Percentiles rank a stretch among this genome's conserved stretches.
phyloP scores from a whole-genome alignment of 805 yeast genomes.

The Jamesozyma piceae region DNA sequence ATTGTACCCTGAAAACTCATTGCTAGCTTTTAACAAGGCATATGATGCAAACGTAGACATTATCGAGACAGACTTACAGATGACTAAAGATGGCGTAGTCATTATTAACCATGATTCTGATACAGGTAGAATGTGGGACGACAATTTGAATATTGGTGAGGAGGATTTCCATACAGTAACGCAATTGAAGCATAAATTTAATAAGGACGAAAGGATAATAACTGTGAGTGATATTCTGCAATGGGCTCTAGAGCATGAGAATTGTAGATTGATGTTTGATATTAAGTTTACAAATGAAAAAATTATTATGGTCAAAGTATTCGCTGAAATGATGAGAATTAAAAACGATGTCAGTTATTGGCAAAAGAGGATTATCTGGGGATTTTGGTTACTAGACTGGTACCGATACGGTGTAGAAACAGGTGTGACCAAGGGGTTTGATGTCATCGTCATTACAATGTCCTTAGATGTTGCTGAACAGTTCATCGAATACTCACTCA shows the following conservation, averaged over 20 bases:
- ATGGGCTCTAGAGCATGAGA: slow-evolving; percentile 32
- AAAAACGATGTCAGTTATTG: slow-evolving; percentile 36
- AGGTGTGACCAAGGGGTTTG: slow-evolving; percentile 31
- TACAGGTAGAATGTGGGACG: slow-evolving; percentile 42
- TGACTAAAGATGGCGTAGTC: slow-evolving; percentile 43
- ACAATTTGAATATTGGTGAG: slow-evolving; percentile 31
- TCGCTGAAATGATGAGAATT: slow-evolving; percentile 30
- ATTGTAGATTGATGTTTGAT: slow-evolving; percentile 39
- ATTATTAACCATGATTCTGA: slow-evolving; percentile 46
- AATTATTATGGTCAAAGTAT: slow-evolving; percentile 34
- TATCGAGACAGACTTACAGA: slow-evolving; percentile 49
- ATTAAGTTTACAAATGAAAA: slow-evolving; percentile 41
- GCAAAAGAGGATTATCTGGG: slow-evolving; percentile 40
- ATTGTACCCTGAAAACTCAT: slow-evolving; percentile 39
- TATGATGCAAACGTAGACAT: slow-evolving; percentile 37
- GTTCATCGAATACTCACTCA: slow-evolving; percentile 32
- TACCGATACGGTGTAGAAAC: slow-evolving; percentile 34
- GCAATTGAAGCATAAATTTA: slow-evolving; percentile 28
- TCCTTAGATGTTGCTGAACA: slow-evolving; percentile 28
- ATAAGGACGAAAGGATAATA: slow-evolving; percentile 32
- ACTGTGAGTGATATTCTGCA: slow-evolving; percentile 34
- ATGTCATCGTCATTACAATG: slow-evolving; percentile 30
- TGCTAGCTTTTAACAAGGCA: slow-evolving; percentile 39
- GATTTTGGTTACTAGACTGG: slow-evolving; percentile 45
- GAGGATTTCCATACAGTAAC: slow-evolving; percentile 32